Percentiles rank a stretch among this genome's conserved stretches.
Conservation (phyloP, 78 protist species). For the Cavenderia fasciculata region DNA sequence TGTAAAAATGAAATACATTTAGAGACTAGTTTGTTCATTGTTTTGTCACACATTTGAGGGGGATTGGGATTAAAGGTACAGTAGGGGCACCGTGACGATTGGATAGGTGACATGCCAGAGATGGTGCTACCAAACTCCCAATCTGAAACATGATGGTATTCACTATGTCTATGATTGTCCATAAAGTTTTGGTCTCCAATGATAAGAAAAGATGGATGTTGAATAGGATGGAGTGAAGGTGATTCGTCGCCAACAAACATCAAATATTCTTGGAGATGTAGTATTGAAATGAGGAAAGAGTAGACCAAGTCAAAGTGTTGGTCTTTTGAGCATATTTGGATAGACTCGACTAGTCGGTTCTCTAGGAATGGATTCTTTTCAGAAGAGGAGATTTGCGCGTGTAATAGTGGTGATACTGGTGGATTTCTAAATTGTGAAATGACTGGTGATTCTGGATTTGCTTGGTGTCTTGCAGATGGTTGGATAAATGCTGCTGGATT, state of each 20-base stretch:
- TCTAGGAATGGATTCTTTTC: neutral
- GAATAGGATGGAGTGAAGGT: neutral
- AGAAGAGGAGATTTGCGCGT: neutral
- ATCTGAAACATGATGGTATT: neutral
- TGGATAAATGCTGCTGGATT: too few species aligned
- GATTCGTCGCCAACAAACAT: slow-evolving; percentile 29
- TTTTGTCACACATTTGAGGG: slow-evolving; percentile 49
- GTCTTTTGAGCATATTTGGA: slow-evolving; percentile 2
- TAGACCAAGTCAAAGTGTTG: neutral
- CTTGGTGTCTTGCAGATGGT: neutral
- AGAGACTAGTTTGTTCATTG: slow-evolving; percentile 32
- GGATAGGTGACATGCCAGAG: neutral
- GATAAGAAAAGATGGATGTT: neutral
- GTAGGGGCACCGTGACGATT: neutral
- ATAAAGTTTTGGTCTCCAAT: neutral
- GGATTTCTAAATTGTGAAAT: neutral
- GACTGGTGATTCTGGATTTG: neutral
- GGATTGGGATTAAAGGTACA: neutral
- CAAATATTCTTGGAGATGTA: slow-evolving; percentile 64
- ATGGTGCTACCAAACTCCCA: neutral
- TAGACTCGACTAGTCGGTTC: slow-evolving; percentile 4
- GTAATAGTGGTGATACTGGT: neutral
- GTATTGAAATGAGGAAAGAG: slow-evolving; percentile 9
- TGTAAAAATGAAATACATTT: slow-evolving; percentile 33
- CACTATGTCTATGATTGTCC: neutral